These are phyloP conservation scores for Diplocarpon mali DNA, from an alignment of 2,329 filamentous ascomycete species.

Conservation along the genomic window DNA sequence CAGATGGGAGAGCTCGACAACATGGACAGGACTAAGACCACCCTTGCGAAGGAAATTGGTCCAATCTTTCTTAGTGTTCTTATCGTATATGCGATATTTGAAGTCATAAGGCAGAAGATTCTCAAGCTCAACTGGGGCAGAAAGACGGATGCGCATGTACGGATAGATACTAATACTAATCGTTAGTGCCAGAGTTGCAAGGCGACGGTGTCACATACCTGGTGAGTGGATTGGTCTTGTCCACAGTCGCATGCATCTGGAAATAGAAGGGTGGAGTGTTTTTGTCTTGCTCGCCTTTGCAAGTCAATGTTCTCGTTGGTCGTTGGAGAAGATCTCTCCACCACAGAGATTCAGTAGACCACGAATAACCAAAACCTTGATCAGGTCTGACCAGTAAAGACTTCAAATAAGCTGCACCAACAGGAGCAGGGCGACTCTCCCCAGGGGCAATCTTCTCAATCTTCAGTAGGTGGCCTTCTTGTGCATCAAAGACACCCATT, in stretches of 20 bases:
- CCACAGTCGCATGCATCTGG: conserved; percentile 79
- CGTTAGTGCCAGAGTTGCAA: conserved; percentile 18
- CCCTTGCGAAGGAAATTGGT: conserved; percentile 96
- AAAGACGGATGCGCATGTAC: conserved; percentile 87
- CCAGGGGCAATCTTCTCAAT: conserved; percentile 96
- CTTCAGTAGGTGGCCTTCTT: conserved; percentile 83
- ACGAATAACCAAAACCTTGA: conserved; percentile 91
- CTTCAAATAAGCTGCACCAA: conserved; percentile 86
- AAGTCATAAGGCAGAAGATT: conserved; percentile 95
- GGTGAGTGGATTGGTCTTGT: conserved; percentile 72
- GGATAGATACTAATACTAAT: conserved; percentile 59
- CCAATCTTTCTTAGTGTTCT: conserved; percentile 98
- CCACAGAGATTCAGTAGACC: conserved; percentile 82
- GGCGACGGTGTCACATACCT: conserved; percentile 35
- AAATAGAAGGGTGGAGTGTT: conserved; percentile 82
- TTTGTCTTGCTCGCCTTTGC: conserved; percentile 74
- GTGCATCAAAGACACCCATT: conserved; percentile 77
- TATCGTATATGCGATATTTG: conserved; percentile 98
- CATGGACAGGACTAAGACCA: conserved; percentile 91
- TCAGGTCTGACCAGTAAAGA: conserved; percentile 81
- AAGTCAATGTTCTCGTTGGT: conserved; percentile 79
- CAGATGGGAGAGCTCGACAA: conserved; percentile 90
- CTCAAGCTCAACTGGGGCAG: conserved; percentile 85
- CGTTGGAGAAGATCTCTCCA: conserved; percentile 85
- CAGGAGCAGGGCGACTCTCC: conserved; percentile 78